A percentile compares a stretch with the other conserved stretches of the same genome.
Conservation (phyloP, 2,329 filamentous ascomycete species). For the Fusarium sp. region DNA sequence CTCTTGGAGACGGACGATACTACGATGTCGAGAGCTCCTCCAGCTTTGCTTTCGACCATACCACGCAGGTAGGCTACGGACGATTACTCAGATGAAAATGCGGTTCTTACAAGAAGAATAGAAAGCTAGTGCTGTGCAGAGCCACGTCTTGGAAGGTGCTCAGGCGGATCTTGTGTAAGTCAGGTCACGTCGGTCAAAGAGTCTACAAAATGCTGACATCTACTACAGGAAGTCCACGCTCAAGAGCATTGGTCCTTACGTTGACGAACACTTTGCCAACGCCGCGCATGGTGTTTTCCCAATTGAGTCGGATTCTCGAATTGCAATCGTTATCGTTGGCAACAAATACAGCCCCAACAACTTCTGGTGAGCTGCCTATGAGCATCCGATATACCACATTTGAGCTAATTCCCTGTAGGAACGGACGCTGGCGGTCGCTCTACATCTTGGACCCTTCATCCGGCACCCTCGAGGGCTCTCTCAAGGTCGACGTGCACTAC, state of each 20-base stretch:
- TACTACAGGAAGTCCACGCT: conserved; percentile 81
- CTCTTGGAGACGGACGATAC: conserved; percentile 84
- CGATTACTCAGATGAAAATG: not conserved
- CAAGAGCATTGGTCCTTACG: conserved; percentile 82
- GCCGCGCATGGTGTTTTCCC: conserved; percentile 88
- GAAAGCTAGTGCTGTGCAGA: conserved; percentile 88
- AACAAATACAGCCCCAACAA: conserved; percentile 99
- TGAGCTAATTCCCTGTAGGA: conserved; percentile 68
- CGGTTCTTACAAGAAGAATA: conserved; percentile 55
- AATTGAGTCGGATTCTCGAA: conserved; percentile 78
- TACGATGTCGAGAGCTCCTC: conserved; percentile 91
- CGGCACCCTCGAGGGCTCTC: conserved; percentile 78
- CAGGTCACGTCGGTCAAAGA: not conserved
- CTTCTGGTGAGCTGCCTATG: conserved; percentile 78
- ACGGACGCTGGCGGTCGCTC: conserved; percentile 93
- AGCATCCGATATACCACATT: not conserved
- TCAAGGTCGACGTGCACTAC: conserved; percentile 98
- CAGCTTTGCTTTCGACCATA: conserved; percentile 91
- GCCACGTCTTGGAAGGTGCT: conserved; percentile 81
- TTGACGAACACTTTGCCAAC: conserved; percentile 89
- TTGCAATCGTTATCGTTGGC: conserved; percentile 88
- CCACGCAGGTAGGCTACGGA: conserved; percentile 72
- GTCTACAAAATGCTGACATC: conserved; percentile 40
- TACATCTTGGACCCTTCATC: conserved; percentile 85
- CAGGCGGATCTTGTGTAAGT: conserved; percentile 85